Conservation (phyloP, 331 rosid genomes). For the Acacia pycnantha region DNA sequence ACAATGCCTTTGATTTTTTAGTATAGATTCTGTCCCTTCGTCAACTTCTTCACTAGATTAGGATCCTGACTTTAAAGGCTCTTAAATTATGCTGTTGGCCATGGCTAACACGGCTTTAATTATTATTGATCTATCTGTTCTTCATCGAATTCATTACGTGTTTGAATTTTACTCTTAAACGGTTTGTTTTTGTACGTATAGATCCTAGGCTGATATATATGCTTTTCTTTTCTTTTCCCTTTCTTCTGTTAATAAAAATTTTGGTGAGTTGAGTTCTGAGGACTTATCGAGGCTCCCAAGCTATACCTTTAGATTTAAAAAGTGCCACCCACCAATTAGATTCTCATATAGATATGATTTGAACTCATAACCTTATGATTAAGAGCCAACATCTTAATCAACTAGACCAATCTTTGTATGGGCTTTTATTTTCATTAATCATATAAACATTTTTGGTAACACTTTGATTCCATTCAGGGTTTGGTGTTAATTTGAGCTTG, state of each 20-base stretch:
- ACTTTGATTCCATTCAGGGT: not conserved
- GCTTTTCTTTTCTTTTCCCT: not conserved
- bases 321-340: too few species aligned
- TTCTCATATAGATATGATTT: too few species aligned
- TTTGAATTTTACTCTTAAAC: not conserved
- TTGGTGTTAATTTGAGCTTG: not conserved
- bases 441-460: not conserved
- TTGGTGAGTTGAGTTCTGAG: too few species aligned
- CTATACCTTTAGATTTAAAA: rapidly evolving
- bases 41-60: not conserved
- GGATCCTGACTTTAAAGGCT: not conserved
- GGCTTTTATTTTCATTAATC: not conserved
- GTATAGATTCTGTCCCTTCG: not conserved
- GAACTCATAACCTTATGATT: too few species aligned
- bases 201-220: too few species aligned
- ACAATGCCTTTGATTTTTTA: not conserved
- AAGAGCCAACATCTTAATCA: too few species aligned
- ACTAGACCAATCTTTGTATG: too few species aligned
- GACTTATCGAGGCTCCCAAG: too few species aligned
- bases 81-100: not conserved
- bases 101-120: not conserved
- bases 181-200: not conserved
- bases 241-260: too few species aligned
- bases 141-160: not conserved
- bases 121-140: not conserved